Base-by-base conservation (phyloP, 2,329 filamentous ascomycete genomes). In the Arachnopeziza araneosa region DNA sequence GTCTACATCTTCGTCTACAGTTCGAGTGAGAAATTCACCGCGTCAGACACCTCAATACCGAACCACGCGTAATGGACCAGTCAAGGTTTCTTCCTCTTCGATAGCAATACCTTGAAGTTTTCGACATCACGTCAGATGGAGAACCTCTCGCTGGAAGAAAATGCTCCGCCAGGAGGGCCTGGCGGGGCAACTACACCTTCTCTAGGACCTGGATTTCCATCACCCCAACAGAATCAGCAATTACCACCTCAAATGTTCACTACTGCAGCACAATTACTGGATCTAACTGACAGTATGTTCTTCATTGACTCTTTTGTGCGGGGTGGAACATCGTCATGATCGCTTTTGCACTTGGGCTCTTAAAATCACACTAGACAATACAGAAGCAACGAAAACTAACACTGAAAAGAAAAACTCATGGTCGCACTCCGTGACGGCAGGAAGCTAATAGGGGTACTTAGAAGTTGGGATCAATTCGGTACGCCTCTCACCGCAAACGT, bases 391-490 rank as follows among this genome's bases (percentile, higher is more conserved):
- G 9, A 52, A 49, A 8, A 44, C 22, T 44, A 44, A 44, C 19
- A 2, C 7, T 24, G 14, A 24, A 36, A n/a, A 98, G 95, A 99
- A 79, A 99, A 99, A 78, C 86, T 99, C 61, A 86, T 97, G 77
- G 83, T 98, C 59, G 86, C 93, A 53, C 83, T 99, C 58, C 89
- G 95, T 68, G 95, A 99, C 73, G 95, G 96, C 63, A 86, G 93
- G 69, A 98, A 98, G 78, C 80, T 98, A 67, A 90, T 96, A 67
- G 95, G 95, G 30, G 90, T 98, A 53, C 78, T 99, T 67, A 83
- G 95, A 71, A 96, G 91, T 68, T 99, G 95, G 91, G 95, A 99
- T 76, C 95, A 99, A 76, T 98, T 96, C 72, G 93, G 93, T 96
- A 32, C 24, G 23, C 21, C 24, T 23, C 49, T 49, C 52, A n/a